Evolutionary conservation across 805 yeast genomes (phyloP).

Genomic region (Saccharomycopsis selenospora): DNA sequence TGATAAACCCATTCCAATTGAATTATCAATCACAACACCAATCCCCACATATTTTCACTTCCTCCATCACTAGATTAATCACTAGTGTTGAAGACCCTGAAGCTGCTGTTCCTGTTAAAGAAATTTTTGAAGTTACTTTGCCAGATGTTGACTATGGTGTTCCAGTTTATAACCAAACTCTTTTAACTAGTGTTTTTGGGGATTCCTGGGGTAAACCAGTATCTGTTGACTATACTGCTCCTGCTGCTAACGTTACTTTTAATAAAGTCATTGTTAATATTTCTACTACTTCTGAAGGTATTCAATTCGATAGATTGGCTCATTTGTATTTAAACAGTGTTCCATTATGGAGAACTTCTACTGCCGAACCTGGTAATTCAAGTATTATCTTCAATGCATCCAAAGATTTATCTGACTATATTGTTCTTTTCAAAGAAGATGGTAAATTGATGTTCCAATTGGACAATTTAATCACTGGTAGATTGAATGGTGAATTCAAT

Average conservation of each 20-base stretch:
- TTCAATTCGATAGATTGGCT: conserved; percentile 59
- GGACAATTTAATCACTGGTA: conserved; percentile 51
- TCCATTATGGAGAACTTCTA: conserved; percentile 79
- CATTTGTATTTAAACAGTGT: conserved; percentile 55
- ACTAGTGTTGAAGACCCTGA: background rate
- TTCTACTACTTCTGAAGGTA: conserved; percentile 46
- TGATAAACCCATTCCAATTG: background rate
- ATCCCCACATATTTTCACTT: background rate
- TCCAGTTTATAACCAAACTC: conserved; percentile 28
- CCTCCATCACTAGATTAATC: background rate
- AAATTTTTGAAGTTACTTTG: conserved; percentile 14
- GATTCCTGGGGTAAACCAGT: conserved; percentile 56
- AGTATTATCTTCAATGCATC: conserved; percentile 40
- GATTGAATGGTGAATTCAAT: conserved; percentile 55
- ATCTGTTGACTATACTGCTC: conserved; percentile 35
- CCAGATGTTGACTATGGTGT: conserved; percentile 14
- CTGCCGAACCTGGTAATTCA: conserved; percentile 67
- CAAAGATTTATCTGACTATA: conserved; percentile 60
- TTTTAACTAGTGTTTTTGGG: conserved; percentile 46
- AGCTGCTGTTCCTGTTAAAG: conserved; percentile 1
- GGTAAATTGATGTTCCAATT: conserved; percentile 48
- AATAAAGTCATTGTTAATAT: conserved; percentile 48
- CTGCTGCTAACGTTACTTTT: conserved; percentile 36
- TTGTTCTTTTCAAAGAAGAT: conserved; percentile 39
- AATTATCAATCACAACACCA: background rate